Base-by-base conservation (phyloP, 768 basidiomycete genomes). In the Suillus fuscotomentosus region DNA sequence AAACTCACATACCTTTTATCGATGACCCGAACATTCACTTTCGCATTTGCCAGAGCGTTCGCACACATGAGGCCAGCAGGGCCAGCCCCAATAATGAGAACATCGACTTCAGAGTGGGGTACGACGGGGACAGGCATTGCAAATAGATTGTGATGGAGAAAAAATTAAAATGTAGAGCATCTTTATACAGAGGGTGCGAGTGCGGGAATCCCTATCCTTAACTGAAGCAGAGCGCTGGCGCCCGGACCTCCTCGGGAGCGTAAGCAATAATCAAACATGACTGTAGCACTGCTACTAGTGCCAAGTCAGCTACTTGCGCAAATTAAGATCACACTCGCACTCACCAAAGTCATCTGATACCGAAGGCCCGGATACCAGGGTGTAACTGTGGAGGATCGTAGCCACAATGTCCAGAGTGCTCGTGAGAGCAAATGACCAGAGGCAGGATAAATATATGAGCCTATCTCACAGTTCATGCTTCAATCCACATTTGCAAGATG, bases 41-140 rank as follows among this genome's bases (percentile, higher is more conserved):
- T 71, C 5, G 76, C 78, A 31, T 68, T 69, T 9, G 75, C 78
- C 22, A 82, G 70, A 22, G 74, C 80, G n/a, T 79, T 77, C 17
- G 81, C 81, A 54, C 74, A 77, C 79, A 82, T 78, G 42, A 82
- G 67, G 56, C 81, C 81, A 22, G 81, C 73, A 3, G 81, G 80
- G 13, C 80, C 80, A 14, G 80, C 80, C 47, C 80, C 80, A n/a
- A 81, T 77, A 60, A 80, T 70, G 51, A 80, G 73, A 41, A 80
- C 78, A 63, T 80, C 80, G 36, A 81, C 79, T 48, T 74, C 61
- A 11, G 77, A 77, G 5, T 66, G 63, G 56, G n/a, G 56, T 13
- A 47, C 38, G 14, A 27, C 13, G 31, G 65, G 43, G 10, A 45
- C 54, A 38, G 65, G 65, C 65, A 65, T 65, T 27, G 13, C 3